Conservation (phyloP, 1,139 yeast genomes). For the Pichia sp. region DNA sequence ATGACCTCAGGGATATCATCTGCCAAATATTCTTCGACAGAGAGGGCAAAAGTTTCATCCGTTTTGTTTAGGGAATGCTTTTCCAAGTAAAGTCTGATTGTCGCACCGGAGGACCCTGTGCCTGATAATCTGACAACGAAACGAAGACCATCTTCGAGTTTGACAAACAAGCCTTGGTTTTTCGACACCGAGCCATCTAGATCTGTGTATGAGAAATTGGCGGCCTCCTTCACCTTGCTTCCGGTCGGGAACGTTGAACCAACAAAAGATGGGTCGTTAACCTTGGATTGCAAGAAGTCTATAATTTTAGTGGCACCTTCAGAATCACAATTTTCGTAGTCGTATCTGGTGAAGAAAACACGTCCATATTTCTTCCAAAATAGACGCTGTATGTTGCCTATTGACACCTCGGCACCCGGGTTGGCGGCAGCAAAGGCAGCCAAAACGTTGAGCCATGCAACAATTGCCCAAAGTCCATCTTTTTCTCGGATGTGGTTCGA, state of each 20-base stretch:
- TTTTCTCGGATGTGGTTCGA: constrained; percentile 96
- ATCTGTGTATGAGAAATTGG: constrained; percentile 89
- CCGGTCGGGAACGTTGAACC: constrained; percentile 41
- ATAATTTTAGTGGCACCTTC: constrained; percentile 75
- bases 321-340: constrained; percentile 75
- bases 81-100: constrained; percentile 89
- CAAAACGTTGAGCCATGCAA: constrained; percentile 94
- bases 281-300: constrained; percentile 46
- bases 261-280: constrained; percentile 36
- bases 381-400: constrained; percentile 71
- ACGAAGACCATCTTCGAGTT: constrained; percentile 77
- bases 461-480: constrained; percentile 96
- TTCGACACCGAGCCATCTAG: constrained; percentile 86
- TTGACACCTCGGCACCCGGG: constrained; percentile 54
- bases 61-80: constrained; percentile 64
- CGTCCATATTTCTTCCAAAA: constrained; percentile 95
- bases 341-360: constrained; percentile 96
- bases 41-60: constrained; percentile 37
- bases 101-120: constrained; percentile 97
- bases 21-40: constrained; percentile 68
- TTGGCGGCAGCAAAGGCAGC: constrained; percentile 68
- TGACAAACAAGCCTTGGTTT: constrained; percentile 90
- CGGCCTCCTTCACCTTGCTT: constrained; percentile 64
- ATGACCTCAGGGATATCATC: constrained; percentile 62
- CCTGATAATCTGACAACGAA: constrained; percentile 91